phyloP scores from a whole-genome alignment of 768 basidiomycete genomes.

The Imleria badia region DNA sequence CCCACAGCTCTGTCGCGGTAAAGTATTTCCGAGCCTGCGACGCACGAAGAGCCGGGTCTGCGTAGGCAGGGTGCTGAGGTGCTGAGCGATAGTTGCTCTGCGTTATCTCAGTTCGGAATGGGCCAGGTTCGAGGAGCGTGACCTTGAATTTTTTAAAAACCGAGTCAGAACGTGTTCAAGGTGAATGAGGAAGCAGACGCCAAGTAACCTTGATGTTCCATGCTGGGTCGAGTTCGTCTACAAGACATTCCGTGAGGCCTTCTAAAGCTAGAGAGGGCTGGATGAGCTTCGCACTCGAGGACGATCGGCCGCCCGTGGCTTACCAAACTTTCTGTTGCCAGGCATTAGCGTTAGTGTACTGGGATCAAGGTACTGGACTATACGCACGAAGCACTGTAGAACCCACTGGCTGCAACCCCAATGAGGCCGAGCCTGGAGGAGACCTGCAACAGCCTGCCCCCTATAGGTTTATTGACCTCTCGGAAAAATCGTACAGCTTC shows the following conservation, averaged over 20 bases:
- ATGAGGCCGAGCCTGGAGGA: conserved; percentile 35
- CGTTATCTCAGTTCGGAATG: conserved; percentile 13
- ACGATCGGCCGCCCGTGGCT: not conserved
- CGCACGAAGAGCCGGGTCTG: not conserved
- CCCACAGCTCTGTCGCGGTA: not conserved
- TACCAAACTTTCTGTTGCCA: conserved; percentile 18
- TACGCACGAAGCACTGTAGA: conserved; percentile 31
- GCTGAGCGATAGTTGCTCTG: not conserved
- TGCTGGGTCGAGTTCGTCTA: conserved; percentile 10
- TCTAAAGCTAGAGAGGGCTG: conserved; percentile 9
- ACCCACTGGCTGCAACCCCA: conserved; percentile 11
- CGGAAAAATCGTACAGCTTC: conserved; percentile 37
- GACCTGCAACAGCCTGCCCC: conserved; percentile 40
- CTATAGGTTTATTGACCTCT: conserved; percentile 37
- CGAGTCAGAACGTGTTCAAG: not conserved
- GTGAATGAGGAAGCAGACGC: not conserved
- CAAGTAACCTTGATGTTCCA: conserved; percentile 21
- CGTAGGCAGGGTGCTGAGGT: conserved; percentile 22
- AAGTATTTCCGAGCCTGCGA: conserved; percentile 3
- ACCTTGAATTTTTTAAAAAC: conserved; percentile 3
- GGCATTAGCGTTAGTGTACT: not conserved
- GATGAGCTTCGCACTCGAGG: not conserved
- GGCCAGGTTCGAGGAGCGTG: conserved; percentile 18
- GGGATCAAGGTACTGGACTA: not conserved
- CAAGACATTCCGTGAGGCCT: conserved; percentile 14